Conservation (phyloP, 371 early-diverging fungal species). For the Mucor saturninus region DNA sequence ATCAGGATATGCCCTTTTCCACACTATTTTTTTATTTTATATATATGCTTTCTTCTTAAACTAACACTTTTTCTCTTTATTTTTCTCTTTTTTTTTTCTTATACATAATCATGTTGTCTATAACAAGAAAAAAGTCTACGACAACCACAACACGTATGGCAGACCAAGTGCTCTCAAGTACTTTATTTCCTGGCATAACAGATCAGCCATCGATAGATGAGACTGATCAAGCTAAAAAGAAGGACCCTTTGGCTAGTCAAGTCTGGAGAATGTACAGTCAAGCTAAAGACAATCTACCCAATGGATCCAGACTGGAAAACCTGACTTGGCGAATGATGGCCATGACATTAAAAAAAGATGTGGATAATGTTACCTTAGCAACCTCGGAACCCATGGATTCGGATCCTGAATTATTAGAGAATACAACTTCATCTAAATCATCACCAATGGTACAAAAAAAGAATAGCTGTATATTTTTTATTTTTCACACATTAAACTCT, state of each 20-base stretch:
- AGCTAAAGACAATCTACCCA: constrained; percentile 68
- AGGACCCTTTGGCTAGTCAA: constrained; percentile 61
- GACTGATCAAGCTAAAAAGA: constrained; percentile 21
- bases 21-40: background rate
- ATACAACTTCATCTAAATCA: constrained; percentile 18
- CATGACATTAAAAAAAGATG: constrained; percentile 50
- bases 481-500: background rate
- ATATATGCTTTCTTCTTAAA: background rate
- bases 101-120: constrained; percentile 3
- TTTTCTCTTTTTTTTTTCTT: background rate
- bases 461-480: background rate
- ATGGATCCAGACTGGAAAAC: constrained; percentile 71
- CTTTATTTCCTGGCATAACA: constrained; percentile 11
- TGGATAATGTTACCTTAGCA: background rate
- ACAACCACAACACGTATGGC: constrained; percentile 20
- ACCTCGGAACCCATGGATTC: constrained; percentile 17
- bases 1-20: background rate
- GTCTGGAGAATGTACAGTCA: constrained; percentile 76
- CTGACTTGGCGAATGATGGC: constrained; percentile 78
- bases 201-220: background rate
- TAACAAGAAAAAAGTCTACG: constrained; percentile 7
- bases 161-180: constrained; percentile 20
- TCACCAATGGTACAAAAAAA: constrained; percentile 25
- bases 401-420: constrained; percentile 10
- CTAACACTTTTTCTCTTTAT: background rate